Percentiles rank a stretch among this genome's conserved stretches.
phyloP scores from a whole-genome alignment of 805 yeast species.

The Myxozyma neotropica region DNA sequence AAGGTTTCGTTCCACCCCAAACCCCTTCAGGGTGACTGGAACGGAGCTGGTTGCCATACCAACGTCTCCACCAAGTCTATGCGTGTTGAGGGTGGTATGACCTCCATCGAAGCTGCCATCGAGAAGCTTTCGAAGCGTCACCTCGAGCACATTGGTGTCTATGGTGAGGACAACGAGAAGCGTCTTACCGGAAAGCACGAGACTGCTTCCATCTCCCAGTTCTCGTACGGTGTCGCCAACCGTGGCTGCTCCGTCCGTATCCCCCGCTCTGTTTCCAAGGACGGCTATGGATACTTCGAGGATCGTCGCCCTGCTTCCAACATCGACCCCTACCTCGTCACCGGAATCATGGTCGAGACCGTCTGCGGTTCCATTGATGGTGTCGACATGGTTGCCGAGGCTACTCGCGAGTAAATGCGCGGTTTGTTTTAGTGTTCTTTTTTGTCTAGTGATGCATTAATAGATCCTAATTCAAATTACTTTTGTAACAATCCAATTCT shows the following conservation, averaged over 20 bases:
- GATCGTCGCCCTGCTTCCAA: slow-evolving; percentile 99
- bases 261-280: slow-evolving; percentile 98
- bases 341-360: slow-evolving; percentile 98
- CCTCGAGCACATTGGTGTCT: slow-evolving; percentile 90
- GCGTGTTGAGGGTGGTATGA: slow-evolving; percentile 97
- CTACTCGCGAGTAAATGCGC: slow-evolving; percentile 28
- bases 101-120: slow-evolving; percentile 87
- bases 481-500: not conserved
- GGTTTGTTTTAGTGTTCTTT: not conserved
- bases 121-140: slow-evolving; percentile 95
- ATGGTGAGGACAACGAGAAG: slow-evolving; percentile 92
- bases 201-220: slow-evolving; percentile 89
- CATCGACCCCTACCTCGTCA: slow-evolving; percentile 98
- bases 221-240: slow-evolving; percentile 98
- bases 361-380: slow-evolving; percentile 45
- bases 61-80: slow-evolving; percentile 89
- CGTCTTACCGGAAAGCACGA: slow-evolving; percentile 99
- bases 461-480: not conserved
- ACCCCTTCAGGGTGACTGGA: slow-evolving; percentile 99
- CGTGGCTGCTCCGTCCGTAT: slow-evolving; percentile 99
- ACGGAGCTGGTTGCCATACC: slow-evolving; percentile 99
- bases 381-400: slow-evolving; percentile 35
- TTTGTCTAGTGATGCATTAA: not conserved
- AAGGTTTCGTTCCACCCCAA: slow-evolving; percentile 99
- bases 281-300: slow-evolving; percentile 97